Evolutionary conservation across 768 basidiomycete species (phyloP), one percentile per base, ranked within the genome.

Genomic region (Paxillus rubicundulus): DNA sequence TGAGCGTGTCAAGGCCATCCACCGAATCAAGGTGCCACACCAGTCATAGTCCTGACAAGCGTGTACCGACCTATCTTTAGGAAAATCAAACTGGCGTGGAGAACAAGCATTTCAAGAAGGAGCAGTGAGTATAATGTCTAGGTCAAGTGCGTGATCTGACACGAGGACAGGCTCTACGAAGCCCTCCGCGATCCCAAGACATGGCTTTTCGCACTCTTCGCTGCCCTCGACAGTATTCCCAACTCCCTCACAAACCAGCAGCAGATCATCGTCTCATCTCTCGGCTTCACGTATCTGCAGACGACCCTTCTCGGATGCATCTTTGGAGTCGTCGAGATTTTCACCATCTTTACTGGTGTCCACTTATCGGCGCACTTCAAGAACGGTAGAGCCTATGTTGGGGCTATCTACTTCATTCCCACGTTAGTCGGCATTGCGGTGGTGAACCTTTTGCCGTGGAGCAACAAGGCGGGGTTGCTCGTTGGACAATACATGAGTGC

Each of bases 81-180:
- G 78, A 74, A 67, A 89, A 89, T 56, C 87, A 91, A 79, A 86
- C 86, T 0, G 89, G 89, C 28, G 79, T 89, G 9, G 89, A 90
- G 69, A 90, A 88, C 63, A 92, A 91, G 60, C 77, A 77, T 47
- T 91, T 87, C 71, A 91, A 91, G 72, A 81, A 75, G 48, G 85
- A 88, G 34, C 89, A 91, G 87, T 88, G 50, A 56, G 85, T 76
- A 9, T 18, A 14, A 33, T 33, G 33, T 14, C 13, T 24, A 4
- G 10, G 33, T 36, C 4, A 9, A 9, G 10, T 32, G 13, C 39
- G 4, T 34, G 28, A 17, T 33, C 4, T 36, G 10, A 9, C 1
- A 9, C 13, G 3, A 42, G 17, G 5, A 6, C 60, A 87, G 86
- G 66, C 77, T 89, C 75, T 76, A 81, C 18, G 87, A 89, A 62